phyloP scores from a whole-genome alignment of 768 basidiomycete genomes.

The Rhodocollybia butyracea region DNA sequence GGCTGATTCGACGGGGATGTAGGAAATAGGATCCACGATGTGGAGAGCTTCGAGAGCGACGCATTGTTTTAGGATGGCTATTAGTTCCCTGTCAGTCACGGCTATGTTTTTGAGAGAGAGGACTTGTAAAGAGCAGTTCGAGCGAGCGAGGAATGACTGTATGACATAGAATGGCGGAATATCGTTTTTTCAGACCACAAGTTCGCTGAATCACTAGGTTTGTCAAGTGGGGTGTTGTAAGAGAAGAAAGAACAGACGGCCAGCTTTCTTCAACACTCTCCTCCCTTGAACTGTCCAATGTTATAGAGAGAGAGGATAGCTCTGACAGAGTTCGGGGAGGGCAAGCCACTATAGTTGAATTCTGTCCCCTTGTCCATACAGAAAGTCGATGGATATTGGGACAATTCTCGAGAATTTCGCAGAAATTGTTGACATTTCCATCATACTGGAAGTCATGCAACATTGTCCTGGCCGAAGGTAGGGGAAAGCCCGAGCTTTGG shows the following conservation, averaged over 20 bases:
- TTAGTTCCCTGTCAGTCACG: neutral
- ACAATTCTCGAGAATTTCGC: neutral
- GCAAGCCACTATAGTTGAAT: neutral
- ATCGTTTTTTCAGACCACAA: too few species aligned
- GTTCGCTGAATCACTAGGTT: too few species aligned
- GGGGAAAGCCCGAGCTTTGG: too few species aligned
- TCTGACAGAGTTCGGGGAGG: neutral
- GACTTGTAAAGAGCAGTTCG: neutral
- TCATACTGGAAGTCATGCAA: neutral
- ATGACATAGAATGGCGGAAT: too few species aligned
- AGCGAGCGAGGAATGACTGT: neutral
- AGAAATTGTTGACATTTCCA: neutral
- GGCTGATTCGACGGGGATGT: neutral
- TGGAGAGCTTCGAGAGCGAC: neutral
- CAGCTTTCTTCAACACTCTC: too few species aligned
- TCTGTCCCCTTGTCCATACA: neutral
- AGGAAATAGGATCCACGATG: neutral
- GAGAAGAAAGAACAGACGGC: too few species aligned
- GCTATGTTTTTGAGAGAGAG: neutral
- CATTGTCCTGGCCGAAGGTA: neutral
- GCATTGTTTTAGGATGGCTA: neutral
- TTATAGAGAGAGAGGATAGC: neutral
- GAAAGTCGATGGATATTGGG: neutral
- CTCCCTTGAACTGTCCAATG: too few species aligned
- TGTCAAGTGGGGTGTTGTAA: too few species aligned